A percentile compares a stretch with the other conserved stretches of the same genome.
Conservation (phyloP, 345 rosid species). For the Ailanthus altissimus region DNA sequence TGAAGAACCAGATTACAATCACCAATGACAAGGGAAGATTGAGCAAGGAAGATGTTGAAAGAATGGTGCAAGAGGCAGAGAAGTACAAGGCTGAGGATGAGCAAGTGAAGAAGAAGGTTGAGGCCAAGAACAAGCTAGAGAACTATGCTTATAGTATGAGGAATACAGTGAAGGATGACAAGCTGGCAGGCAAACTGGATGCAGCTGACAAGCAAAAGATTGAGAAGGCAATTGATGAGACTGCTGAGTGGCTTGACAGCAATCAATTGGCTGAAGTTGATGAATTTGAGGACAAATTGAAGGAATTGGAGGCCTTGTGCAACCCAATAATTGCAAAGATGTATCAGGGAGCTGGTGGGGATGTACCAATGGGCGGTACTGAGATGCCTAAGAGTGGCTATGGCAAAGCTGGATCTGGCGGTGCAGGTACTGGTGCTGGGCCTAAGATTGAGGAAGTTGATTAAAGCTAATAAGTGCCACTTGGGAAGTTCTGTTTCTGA, state of each 20-base stretch:
- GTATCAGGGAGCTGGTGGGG: slow-evolving; percentile 34
- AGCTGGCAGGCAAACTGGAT: slow-evolving; percentile 27
- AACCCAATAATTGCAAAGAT: slow-evolving; percentile 36
- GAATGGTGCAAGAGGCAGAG: slow-evolving; percentile 43
- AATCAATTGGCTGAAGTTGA: slow-evolving; percentile 40
- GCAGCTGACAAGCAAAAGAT: slow-evolving; percentile 34
- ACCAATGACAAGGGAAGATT: slow-evolving; percentile 40
- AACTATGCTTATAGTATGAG: slow-evolving; percentile 38
- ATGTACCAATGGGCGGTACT: slow-evolving; percentile 19
- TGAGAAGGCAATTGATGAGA: slow-evolving; percentile 33
- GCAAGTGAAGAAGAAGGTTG: slow-evolving; percentile 40
- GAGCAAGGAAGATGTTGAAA: slow-evolving; percentile 40
- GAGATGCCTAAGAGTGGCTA: slow-evolving; percentile 3
- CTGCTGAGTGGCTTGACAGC: slow-evolving; percentile 35
- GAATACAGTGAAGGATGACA: slow-evolving; percentile 33
- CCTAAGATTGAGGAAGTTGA: slow-evolving; percentile 44
- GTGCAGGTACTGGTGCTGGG: slow-evolving; percentile 20
- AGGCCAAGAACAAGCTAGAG: slow-evolving; percentile 34
- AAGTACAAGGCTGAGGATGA: slow-evolving; percentile 38
- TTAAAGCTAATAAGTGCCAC: neutral
- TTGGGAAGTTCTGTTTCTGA: neutral
- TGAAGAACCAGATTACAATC: slow-evolving; percentile 38
- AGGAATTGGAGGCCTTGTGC: slow-evolving; percentile 34
- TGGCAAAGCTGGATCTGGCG: neutral
- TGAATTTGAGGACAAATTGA: slow-evolving; percentile 36